These are phyloP conservation scores for Aethionema arabicum DNA, from an alignment of 345 rosid species.

Conservation along the genomic window DNA sequence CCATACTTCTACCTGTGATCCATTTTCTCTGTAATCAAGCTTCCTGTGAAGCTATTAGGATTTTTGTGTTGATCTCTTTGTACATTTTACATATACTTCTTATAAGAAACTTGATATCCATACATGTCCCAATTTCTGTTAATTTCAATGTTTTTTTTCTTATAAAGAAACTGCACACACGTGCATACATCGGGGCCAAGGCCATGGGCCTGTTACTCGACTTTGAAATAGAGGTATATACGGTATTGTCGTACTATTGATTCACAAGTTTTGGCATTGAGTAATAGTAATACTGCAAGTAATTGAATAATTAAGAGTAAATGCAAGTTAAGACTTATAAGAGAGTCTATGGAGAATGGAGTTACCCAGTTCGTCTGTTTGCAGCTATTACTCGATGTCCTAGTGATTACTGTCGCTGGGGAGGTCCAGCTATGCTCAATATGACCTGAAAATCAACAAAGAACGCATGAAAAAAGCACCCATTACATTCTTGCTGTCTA, in stretches of 20 bases:
- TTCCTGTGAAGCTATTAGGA: conserved; percentile 15
- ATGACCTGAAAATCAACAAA: conserved; percentile 58
- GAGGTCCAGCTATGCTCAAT: conserved; percentile 79
- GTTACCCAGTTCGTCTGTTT: conserved; percentile 38
- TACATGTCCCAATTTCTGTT: not conserved
- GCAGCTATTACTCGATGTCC: conserved; percentile 30
- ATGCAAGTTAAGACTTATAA: conserved; percentile 7
- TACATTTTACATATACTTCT: too few relatives aligned
- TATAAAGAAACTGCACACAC: conserved; percentile 10
- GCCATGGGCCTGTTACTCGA: conserved; percentile 24
- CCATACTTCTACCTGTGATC: conserved; percentile 11
- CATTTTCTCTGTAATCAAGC: not conserved
- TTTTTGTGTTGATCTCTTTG: not conserved
- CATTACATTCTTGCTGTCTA: too few relatives aligned
- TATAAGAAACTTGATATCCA: not conserved
- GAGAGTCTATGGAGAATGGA: conserved; percentile 17
- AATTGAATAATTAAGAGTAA: conserved; percentile 13
- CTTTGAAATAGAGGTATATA: conserved; percentile 22
- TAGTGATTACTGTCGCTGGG: conserved; percentile 42
- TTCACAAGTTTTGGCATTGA: conserved; percentile 12
- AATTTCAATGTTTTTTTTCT: conserved; percentile 10
- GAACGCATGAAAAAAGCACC: conserved; percentile 11
- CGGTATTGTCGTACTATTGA: not conserved
- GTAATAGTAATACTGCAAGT: not conserved
- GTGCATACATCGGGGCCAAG: conserved; percentile 12